These are phyloP conservation scores for Linnemannia schmuckeri DNA, from an alignment of 192 early-diverging fungal species.

Conservation along the genomic window DNA sequence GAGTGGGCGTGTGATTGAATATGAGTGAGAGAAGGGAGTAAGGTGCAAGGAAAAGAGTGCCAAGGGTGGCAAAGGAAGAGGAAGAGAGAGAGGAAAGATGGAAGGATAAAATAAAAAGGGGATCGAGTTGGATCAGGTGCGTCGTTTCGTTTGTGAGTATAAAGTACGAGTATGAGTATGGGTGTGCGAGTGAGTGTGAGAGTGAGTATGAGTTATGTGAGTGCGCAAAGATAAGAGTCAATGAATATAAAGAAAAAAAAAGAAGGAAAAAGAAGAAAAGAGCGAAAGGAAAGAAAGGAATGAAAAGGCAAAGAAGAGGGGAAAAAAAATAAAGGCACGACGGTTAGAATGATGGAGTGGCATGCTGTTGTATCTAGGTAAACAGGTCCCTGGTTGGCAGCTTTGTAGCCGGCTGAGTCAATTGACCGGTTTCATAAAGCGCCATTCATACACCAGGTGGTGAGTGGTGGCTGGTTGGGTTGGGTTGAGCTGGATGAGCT, in stretches of 20 bases:
- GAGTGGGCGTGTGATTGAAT: not conserved
- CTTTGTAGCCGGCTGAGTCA: no score
- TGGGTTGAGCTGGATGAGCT: no score
- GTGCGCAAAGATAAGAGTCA: not conserved
- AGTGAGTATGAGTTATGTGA: not conserved
- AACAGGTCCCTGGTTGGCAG: no score
- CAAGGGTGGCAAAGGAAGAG: not conserved
- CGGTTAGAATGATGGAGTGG: no score
- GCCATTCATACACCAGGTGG: no score
- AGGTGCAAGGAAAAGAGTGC: not conserved
- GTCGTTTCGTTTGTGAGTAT: not conserved
- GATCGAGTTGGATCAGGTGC: not conserved
- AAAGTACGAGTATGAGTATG: not conserved
- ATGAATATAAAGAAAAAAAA: not conserved
- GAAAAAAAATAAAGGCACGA: no score
- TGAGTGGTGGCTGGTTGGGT: no score
- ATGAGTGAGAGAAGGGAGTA: not conserved
- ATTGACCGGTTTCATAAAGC: no score
- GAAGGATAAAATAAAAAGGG: not conserved
- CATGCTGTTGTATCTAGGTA: no score
- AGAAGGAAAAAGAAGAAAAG: not conserved
- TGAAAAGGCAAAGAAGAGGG: no score
- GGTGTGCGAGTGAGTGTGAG: not conserved
- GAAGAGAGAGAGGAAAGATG: not conserved
- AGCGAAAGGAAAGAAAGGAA: not conserved